Evolutionary conservation across 495 filamentous ascomycete genomes (phyloP), one percentile per base, ranked within the genome.

Genomic region (Talaromyces nanjingensis): DNA sequence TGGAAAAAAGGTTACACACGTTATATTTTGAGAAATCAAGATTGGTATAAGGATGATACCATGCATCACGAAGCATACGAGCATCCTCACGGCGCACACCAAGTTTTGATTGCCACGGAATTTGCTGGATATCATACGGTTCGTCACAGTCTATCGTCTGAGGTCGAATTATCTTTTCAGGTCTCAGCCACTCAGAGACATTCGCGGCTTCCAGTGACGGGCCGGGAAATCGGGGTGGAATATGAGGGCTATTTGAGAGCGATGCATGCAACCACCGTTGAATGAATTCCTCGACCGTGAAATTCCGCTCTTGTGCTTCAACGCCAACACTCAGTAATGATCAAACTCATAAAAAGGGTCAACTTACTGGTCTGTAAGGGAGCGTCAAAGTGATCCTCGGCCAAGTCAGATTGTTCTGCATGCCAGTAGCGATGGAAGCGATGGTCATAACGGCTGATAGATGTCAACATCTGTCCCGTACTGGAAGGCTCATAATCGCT

Each of bases 121-220:
- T 88, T 59, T 91, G 89, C 70, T 96, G 91, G 29, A 91, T 72
- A 70, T 96, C 92, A 67, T 77, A 89, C 20, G 71, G 69, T 45
- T 89, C 86, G 22, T 79, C 72, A 16, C 86, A 74, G 64, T 88
- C 84, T 4, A 70, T 63, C n/a, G 61, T 65, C 11, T 52, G 37
- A 1, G 77, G 77, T 7, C 78, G 70, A 14, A 74, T 68, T 33
- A 80, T 73, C 66, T 77, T 74, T 3, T 64, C 65, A 12, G 80
- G 83, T 18, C 77, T 79, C 33, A 63, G 64, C 73, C 76, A 79
- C 42, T 65, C 62, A 27, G 75, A 68, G 52, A 79, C 70, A 31
- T 70, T 74, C 1, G 71, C 65, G 3, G 75, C 52, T 29, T 72
- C 69, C 5, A 59, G 33, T 5, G 55, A 45, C 34, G 63, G 56